Percentiles rank a stretch among this genome's conserved stretches.
Conservation (phyloP, 2,329 filamentous ascomycete species). For the Dothistroma septosporum region DNA sequence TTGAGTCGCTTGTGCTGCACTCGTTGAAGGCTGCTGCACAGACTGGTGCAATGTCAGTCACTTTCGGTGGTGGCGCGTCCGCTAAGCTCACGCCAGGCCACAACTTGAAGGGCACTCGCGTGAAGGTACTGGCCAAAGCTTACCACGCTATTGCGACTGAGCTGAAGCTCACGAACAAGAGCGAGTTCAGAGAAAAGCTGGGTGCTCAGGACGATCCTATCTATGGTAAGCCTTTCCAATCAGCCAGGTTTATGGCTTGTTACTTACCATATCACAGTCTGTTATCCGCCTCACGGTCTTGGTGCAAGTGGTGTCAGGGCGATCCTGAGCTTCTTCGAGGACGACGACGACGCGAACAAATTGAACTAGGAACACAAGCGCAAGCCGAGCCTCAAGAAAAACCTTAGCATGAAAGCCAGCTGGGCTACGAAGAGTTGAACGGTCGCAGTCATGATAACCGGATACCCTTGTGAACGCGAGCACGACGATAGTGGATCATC, state of each 20-base stretch:
- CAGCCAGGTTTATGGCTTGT: background rate
- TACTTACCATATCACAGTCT: slow-evolving; percentile 49
- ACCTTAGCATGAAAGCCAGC: background rate
- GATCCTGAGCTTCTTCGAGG: slow-evolving; percentile 87
- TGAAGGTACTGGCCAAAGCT: slow-evolving; percentile 75
- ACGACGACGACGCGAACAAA: slow-evolving; percentile 44
- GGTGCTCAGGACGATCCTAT: slow-evolving; percentile 78
- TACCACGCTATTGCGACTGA: slow-evolving; percentile 80
- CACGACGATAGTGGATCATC: background rate
- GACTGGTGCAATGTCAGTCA: slow-evolving; percentile 63
- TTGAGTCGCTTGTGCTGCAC: slow-evolving; percentile 75
- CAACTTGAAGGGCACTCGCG: slow-evolving; percentile 73
- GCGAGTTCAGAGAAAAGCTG: slow-evolving; percentile 86
- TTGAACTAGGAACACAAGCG: slow-evolving; percentile 16
- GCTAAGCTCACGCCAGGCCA: slow-evolving; percentile 71
- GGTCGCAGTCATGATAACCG: background rate
- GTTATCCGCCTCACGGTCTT: slow-evolving; percentile 81
- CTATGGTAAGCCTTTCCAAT: slow-evolving; percentile 46
- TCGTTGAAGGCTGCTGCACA: slow-evolving; percentile 60
- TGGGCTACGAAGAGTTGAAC: slow-evolving; percentile 3
- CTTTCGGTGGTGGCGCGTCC: slow-evolving; percentile 81
- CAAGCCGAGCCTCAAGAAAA: slow-evolving; percentile 1
- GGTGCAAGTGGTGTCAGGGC: slow-evolving; percentile 77
- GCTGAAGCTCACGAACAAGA: slow-evolving; percentile 77
- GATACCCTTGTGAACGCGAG: slow-evolving; percentile 3